Base-by-base conservation (phyloP, 2,329 filamentous ascomycete species). In the Diaporthe caulivora region DNA sequence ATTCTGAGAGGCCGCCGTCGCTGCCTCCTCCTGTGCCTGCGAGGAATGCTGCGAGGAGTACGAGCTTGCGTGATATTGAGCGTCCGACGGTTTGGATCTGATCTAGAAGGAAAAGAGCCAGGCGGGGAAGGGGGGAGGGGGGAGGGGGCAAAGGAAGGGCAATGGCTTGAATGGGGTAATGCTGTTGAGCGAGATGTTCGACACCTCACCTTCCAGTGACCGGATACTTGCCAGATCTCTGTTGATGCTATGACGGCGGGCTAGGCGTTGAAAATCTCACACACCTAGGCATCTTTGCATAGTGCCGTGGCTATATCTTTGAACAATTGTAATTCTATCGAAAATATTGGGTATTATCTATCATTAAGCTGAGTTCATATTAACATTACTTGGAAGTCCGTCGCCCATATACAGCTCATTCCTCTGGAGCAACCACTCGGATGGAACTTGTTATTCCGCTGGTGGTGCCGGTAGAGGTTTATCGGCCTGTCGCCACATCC, bases 301-400 rank as follows among this genome's bases (percentile, higher is more conserved):
- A 37, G 15, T 13, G 17, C 8, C 21, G 11, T 31, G 26, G 18
- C 1, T 21, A 7, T 5, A 37, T 37, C 18, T 8, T 53, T 67
- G 7, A 37, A 37, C 21, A 18, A 3, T 49, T 37, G 5, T 49
- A 0, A 47, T 67, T 67, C 40, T 53, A 11, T 67, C 11, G 9
- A 17, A 67, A 26, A 67, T 26, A 53, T 53, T 40, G 47, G 62
- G 47, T 67, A 53, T 53, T 21, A 40, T 53, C n/a, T 53, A 53
- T 65, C n/a, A 53, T 53, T 18, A 40, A n/a, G 47, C 44, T 40
- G n/a, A 8, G 11, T 40, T 51, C 47, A 40, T n/a, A 40, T 8
- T 26, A 53, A 13, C 47, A 67, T 67, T 53, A 40, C n/a, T 21
- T 18, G 0, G 2, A 7, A 15, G n/a, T 37, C 13, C 34, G 29